Percentiles rank a stretch among this genome's conserved stretches.
These are phyloP conservation scores for Meripilus lineatus DNA, from an alignment of 1,284 basidiomycete species.

Conservation along the genomic window DNA sequence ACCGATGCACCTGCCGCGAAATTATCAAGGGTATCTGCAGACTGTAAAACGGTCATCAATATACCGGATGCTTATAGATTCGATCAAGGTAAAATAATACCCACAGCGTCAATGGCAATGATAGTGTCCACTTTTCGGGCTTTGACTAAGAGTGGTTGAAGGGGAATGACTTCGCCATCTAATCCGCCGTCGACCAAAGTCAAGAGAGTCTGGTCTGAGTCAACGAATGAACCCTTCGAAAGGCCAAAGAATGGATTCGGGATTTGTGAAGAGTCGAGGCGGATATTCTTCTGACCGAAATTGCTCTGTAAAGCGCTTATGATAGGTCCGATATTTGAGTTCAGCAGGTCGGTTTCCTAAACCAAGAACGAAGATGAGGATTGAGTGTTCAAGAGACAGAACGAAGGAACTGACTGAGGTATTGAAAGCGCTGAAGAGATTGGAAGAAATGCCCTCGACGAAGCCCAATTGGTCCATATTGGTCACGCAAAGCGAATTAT, in stretches of 20 bases:
- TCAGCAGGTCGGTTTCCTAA: background rate
- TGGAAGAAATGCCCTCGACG: conserved; percentile 37
- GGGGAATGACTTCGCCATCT: conserved; percentile 41
- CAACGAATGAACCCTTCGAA: conserved; percentile 30
- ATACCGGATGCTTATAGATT: too few relatives aligned
- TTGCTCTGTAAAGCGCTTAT: conserved; percentile 22
- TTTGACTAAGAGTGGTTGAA: conserved; percentile 50
- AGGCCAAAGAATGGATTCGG: conserved; percentile 43
- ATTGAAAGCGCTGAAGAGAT: conserved; percentile 34
- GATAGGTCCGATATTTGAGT: conserved; percentile 19
- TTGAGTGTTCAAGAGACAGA: too few relatives aligned
- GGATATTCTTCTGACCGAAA: conserved; percentile 21
- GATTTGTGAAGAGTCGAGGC: conserved; percentile 23
- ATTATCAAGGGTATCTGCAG: conserved; percentile 24
- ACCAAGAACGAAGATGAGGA: background rate
- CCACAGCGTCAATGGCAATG: conserved; percentile 46
- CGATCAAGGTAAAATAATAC: conserved; percentile 10
- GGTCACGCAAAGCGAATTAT: conserved; percentile 37
- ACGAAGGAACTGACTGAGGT: conserved; percentile 25
- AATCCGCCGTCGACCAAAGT: conserved; percentile 38
- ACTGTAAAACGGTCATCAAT: too few relatives aligned
- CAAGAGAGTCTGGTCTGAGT: conserved; percentile 30
- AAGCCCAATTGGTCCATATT: conserved; percentile 46
- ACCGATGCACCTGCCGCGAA: conserved; percentile 37
- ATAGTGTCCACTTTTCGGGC: conserved; percentile 47